Evolutionary conservation across 805 yeast genomes (phyloP), one percentile per base, ranked within the genome.

Genomic region (Yarrowia sp.): DNA sequence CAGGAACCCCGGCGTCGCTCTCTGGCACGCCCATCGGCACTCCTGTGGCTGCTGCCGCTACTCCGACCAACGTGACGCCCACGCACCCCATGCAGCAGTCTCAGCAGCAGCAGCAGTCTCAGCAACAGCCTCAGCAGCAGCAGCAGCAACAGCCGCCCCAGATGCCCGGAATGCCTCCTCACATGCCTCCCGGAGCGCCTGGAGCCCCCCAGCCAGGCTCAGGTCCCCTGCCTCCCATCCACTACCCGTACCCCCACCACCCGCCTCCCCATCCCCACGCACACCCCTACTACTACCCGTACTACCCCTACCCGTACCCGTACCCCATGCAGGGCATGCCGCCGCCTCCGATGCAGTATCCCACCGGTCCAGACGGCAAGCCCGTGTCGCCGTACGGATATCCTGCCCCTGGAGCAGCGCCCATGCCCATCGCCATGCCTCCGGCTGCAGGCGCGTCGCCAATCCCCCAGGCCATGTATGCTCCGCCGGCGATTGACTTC

Each of bases 401-500:
- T 7, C 41, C 59, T 21, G 61, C 63, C 13, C 36, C 46, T n/a
- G 58, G 62, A 18, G 32, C 58, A 3, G 42, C 58, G 2, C 58
- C 58, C 18, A 33, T 51, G 25, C 61, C 63, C 9, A 12, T 60
- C 4, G 44, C 32, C 9, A 22, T 47, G 39, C 62, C 56, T 19
- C 46, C 63, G 14, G 63, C 41, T 3, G 32, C 60, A 4, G 46
- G 46, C 1, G 39, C 32, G 3, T 49, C 63, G 18, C 61, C 41
- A 4, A 49, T 47, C 5, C 39, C 51, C 9, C 59, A 55, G 19
- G 63, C 62, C 18, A 63, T 58, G 22, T 68, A 66, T 33, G 65
- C 66, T 1, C 77, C 77, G 9, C 76, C 76, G 4, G 76, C 78
- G 1, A 73, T 77, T 49, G 80, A 77, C 63, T 77, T 77, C 65